These are phyloP conservation scores for Cytospora piceae DNA, from an alignment of 2,329 filamentous ascomycete genomes.

Conservation along the genomic window DNA sequence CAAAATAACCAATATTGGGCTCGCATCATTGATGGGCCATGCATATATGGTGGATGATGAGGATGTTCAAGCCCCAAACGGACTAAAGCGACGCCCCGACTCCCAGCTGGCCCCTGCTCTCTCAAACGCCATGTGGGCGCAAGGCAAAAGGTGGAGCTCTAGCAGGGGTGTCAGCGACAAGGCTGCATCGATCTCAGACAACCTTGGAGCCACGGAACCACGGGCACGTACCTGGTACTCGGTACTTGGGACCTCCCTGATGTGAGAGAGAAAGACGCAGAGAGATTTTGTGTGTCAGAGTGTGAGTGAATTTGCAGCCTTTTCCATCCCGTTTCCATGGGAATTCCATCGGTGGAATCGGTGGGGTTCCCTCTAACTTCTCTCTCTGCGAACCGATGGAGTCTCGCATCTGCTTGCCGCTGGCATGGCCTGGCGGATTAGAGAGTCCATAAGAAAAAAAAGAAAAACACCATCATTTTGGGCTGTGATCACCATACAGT, in stretches of 20 bases:
- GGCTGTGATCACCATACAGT: neutral
- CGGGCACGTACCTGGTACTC: constrained; percentile 25
- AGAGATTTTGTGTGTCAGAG: neutral
- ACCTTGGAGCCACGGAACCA: constrained; percentile 18
- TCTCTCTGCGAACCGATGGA: constrained; percentile 16
- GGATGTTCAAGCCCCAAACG: constrained; percentile 18
- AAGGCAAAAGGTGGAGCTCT: constrained; percentile 21
- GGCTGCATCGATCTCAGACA: constrained; percentile 24
- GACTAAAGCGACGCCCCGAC: constrained; percentile 26
- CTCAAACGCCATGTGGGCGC: constrained; percentile 28
- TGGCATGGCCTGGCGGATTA: neutral
- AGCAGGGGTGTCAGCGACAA: constrained; percentile 30
- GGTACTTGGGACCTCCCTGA: constrained; percentile 12
- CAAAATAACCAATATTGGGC: neutral
- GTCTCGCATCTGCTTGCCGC: constrained; percentile 12
- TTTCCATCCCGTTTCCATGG: constrained; percentile 10
- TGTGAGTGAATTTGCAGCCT: constrained; percentile 4
- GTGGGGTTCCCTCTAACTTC: neutral
- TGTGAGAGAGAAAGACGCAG: neutral
- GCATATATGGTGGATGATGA: constrained; percentile 6
- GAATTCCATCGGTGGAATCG: neutral
- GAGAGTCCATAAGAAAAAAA: neutral
- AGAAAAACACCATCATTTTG: neutral
- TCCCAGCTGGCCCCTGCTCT: constrained; percentile 26
- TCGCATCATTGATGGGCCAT: neutral